Base-by-base conservation (phyloP, 2,329 filamentous ascomycete species). In the Tolypocladium nubicola region DNA sequence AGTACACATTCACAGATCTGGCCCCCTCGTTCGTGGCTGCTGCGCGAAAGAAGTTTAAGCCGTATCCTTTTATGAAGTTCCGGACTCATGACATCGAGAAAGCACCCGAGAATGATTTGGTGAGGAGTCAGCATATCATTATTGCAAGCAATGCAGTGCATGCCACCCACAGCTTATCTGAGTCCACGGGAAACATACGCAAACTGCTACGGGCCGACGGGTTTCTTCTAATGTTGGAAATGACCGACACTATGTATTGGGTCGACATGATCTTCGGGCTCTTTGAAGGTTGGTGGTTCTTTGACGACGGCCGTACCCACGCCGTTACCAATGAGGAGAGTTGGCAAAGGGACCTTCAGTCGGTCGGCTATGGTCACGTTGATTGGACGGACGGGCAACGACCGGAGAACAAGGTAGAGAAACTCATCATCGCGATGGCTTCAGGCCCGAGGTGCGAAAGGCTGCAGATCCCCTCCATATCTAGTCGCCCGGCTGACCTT, bases 1-100 rank as follows among this genome's bases (percentile, higher is more conserved):
- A 67, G 47, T 76, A 76, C 58, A 73, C 69, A 0, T 72, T 76
- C 55, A 75, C 75, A 1, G 74, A 77, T 45, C 58, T 76, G 2
- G 66, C 71, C 0, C 56, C 58, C 0, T 61, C 61, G 6, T 53
- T 63, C 33, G 59, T 61, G 2, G 55, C 61, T 2, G 41, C 52
- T 10, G 61, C 59, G 16, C 47, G 52, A 10, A 59, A 58, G 13
- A 57, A 21, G 21, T 57, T 56, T 39, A 57, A 57, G 26, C n/a
- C 58, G 19, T 59, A 57, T 10, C 52, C 60, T 1, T 58, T 55
- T 26, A 60, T 62, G 60, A 53, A 43, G n/a, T 62, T 61, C 23
- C 19, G 26, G 4, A 40, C 41, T 7, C 52, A 53, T 26, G 55
- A 60, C 38, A 55, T 60, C 6, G 67, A 70, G 53, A 56, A 62